Percentiles rank a stretch among this genome's conserved stretches.
Conservation (phyloP, 2,329 filamentous ascomycete genomes). For the Cytospora chrysosperma region DNA sequence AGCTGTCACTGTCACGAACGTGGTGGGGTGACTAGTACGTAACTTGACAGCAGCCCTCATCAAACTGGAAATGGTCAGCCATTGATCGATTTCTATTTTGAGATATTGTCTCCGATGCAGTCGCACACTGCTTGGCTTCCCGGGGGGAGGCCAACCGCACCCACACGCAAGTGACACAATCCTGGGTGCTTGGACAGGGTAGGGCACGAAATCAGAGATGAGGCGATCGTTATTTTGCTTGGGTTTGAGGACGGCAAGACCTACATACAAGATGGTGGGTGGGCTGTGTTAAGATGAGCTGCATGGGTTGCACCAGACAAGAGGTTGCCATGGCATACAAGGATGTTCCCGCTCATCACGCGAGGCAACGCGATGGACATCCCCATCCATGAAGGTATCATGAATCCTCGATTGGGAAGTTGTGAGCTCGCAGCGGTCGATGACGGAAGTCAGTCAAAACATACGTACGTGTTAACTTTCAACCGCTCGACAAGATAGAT, state of each 20-base stretch:
- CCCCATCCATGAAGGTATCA: conserved; percentile 10
- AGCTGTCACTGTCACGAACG: conserved; percentile 6
- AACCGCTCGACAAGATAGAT: neutral
- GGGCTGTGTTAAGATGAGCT: conserved; percentile 17
- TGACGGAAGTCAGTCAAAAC: neutral
- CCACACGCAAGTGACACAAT: neutral
- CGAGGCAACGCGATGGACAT: neutral
- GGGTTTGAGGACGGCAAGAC: conserved; percentile 1
- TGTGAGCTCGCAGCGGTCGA: neutral
- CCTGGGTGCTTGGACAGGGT: conserved; percentile 1
- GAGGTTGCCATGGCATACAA: neutral
- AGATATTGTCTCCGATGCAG: conserved; percentile 20
- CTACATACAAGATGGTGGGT: neutral
- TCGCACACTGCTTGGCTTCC: neutral
- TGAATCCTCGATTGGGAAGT: conserved; percentile 12
- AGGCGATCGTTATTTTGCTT: conserved; percentile 21
- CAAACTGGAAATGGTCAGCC: conserved; percentile 17
- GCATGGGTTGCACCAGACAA: conserved; percentile 13
- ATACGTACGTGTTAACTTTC: neutral
- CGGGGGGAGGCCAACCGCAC: conserved; percentile 1
- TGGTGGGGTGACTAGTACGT: conserved; percentile 12
- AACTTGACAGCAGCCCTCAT: conserved; percentile 14
- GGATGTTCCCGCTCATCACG: neutral
- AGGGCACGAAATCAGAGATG: conserved; percentile 5
- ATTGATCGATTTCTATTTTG: conserved; percentile 17